These are phyloP conservation scores for Vigna trinervia DNA, from an alignment of 306 rosid genomes.

Conservation along the genomic window DNA sequence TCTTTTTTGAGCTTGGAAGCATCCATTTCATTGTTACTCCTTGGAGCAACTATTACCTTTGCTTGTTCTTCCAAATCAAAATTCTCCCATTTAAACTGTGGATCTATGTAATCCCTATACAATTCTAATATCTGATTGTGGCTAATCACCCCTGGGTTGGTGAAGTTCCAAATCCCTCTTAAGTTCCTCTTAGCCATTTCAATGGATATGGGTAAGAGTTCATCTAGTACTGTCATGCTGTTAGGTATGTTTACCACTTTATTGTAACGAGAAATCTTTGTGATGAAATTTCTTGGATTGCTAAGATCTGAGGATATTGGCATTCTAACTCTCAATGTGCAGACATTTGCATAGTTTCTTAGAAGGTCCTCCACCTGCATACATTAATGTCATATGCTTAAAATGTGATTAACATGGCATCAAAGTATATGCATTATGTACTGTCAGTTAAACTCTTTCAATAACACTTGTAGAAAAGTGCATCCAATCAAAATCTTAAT, in stretches of 20 bases:
- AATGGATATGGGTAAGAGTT: conserved; percentile 72
- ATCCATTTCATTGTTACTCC: conserved; percentile 79
- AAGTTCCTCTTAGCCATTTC: conserved; percentile 72
- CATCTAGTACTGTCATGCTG: conserved; percentile 81
- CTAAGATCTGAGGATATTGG: conserved; percentile 77
- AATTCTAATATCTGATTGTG: conserved; percentile 72
- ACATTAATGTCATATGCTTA: conserved; percentile 27
- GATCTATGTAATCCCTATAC: conserved; percentile 68
- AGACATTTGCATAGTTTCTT: conserved; percentile 61
- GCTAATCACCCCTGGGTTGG: conserved; percentile 78
- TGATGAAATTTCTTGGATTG: conserved; percentile 81
- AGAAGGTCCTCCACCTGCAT: conserved; percentile 74
- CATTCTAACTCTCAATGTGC: conserved; percentile 77
- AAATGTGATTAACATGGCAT: conserved; percentile 6
- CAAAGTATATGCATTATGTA: conserved; percentile 20
- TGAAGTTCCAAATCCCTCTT: conserved; percentile 82
- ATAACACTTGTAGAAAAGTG: too few relatives aligned
- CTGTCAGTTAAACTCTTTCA: neutral
- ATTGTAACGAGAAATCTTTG: conserved; percentile 65
- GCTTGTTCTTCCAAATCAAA: conserved; percentile 73
- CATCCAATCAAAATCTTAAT: too few relatives aligned
- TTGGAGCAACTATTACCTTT: conserved; percentile 68
- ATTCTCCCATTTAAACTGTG: conserved; percentile 63
- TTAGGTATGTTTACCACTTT: conserved; percentile 78
- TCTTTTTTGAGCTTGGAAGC: conserved; percentile 67